A percentile compares a stretch with the other conserved stretches of the same genome.
Evolutionary conservation across 345 rosid species (phyloP).

Genomic region (Salix exigua): DNA sequence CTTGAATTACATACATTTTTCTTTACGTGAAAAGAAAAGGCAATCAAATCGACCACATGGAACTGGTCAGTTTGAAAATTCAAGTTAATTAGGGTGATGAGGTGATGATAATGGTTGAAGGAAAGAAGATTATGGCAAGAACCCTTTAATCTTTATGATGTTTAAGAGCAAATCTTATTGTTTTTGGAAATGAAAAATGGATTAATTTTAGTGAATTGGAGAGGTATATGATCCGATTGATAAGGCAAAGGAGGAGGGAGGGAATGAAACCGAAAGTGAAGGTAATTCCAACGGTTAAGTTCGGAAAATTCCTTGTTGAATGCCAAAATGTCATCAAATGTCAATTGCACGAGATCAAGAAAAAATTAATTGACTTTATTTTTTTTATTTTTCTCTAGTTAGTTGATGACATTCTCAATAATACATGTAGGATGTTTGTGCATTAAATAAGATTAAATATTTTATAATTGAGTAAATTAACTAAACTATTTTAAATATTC

Average conservation of each 20-base stretch:
- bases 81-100: neutral
- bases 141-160: neutral
- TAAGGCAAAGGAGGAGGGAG: constrained; percentile 34
- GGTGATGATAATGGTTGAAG: neutral
- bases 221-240: constrained; percentile 41
- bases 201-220: neutral
- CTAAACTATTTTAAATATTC: too few relatives aligned
- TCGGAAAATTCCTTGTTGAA: neutral
- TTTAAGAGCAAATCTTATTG: neutral
- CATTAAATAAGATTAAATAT: too few relatives aligned
- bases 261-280: constrained; percentile 6
- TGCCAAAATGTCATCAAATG: too few relatives aligned
- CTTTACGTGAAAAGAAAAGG: too few relatives aligned
- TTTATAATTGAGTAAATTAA: too few relatives aligned
- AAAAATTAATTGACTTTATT: too few relatives aligned
- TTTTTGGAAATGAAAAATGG: neutral
- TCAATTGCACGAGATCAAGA: too few relatives aligned
- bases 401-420: too few relatives aligned
- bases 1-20: too few relatives aligned
- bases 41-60: neutral
- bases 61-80: neutral
- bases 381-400: too few relatives aligned
- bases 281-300: constrained; percentile 39
- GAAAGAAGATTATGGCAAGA: neutral
- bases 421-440: too few relatives aligned